Base-by-base conservation (phyloP, 495 filamentous ascomycete species). In the Daldinia loculata region DNA sequence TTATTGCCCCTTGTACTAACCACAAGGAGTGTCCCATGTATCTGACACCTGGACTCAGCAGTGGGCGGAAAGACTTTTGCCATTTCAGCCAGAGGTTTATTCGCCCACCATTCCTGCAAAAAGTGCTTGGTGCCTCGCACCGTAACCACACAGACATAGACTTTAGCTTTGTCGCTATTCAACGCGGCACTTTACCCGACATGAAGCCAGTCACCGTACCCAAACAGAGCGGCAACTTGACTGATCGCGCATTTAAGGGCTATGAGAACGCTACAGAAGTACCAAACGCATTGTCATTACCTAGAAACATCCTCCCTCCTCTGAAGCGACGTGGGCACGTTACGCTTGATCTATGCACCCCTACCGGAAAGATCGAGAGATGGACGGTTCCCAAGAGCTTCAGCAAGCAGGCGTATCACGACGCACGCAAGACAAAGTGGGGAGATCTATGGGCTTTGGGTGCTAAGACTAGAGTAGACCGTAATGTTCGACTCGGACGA, bases 391-490 rank as follows among this genome's bases (percentile, higher is more conserved):
- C 95, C 1, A 89, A 88, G 61, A 93, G 89, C 41, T 96, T 89
- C 79, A 90, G 90, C 67, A 89, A 86, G 63, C 86, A 89, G 69
- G 93, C 93, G 3, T 98, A 92, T 81, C 90, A 89, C 50, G 96
- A 99, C 75, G 96, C 96, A 29, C 89, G 95, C 63, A 99, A 99
- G 78, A 86, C 90, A 0, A 78, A 78, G 39, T 98, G 95, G 95
- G 95, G 96, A 48, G 95, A 99, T 78, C 81, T 98, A 19, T 99
- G 95, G 95, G 93, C 94, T 6, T 83, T 99, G 3, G 96, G 95
- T 0, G 94, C 94, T 6, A 99, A 98, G 86, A 96, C 93, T 0
- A 84, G 92, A 45, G 85, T 90, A 1, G 69, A 70, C 3, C 82
- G 91, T 63, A 84, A 80, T 41, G 76, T 93, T 50, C 87, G 88